Base-by-base conservation (phyloP, 768 basidiomycete genomes). In the Coprinopsis strossmayeri region DNA sequence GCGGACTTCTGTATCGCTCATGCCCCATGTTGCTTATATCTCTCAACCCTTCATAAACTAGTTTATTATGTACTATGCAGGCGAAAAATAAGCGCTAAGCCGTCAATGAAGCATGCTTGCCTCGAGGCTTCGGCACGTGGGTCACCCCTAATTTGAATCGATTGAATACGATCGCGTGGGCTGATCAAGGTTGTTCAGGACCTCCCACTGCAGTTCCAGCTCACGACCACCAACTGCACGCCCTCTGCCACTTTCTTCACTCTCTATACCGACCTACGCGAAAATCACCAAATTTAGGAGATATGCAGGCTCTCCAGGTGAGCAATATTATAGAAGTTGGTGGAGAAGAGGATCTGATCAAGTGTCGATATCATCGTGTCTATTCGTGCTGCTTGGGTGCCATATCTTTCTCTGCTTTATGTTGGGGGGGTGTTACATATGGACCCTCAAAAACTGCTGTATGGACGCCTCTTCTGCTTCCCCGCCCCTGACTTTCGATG, bases 291-390 rank as follows among this genome's bases (percentile, higher is more conserved):
- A 18, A 18, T 11, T 38, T 9, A 38, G 9, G 10, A 9, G 17
- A 50, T 48, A 72, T 73, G 70, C 71, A 71, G 60, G 64, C 71
- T 39, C 57, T 73, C 41, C 71, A 73, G 65, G 71, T 71, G 34
- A n/a, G n/a, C n/a, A n/a, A n/a, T n/a, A n/a, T n/a, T n/a, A n/a
- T n/a, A n/a, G n/a, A n/a, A n/a, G n/a, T n/a, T n/a, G n/a, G n/a
- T n/a, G n/a, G n/a, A n/a, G n/a, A n/a, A n/a, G n/a, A n/a, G n/a
- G n/a, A n/a, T n/a, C n/a, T n/a, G n/a, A n/a, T n/a, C n/a, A n/a
- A n/a, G n/a, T n/a, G n/a, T n/a, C n/a, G n/a, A n/a, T n/a, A n/a
- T n/a, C n/a, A n/a, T n/a, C 11, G 20, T 42, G 5, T 26, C 40
- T 42, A 11, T 10, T 4, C 9, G 11, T 42, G 7, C 21, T 24